A percentile compares a stretch with the other conserved stretches of the same genome.
phyloP scores from a whole-genome alignment of 1,139 yeast species.

The Geotrichum restrictum region DNA sequence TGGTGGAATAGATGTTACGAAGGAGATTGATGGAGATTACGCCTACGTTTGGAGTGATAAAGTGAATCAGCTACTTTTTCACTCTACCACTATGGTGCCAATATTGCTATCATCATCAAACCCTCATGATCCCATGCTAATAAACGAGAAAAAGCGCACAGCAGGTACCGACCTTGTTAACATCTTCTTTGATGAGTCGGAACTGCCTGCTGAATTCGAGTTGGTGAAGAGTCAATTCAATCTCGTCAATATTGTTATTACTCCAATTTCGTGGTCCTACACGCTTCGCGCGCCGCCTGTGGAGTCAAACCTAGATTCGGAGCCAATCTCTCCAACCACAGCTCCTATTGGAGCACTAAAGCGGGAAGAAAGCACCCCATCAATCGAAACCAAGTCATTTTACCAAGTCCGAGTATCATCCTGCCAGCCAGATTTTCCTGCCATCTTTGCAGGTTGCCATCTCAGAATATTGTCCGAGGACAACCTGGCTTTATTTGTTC shows the following conservation, averaged over 20 bases:
- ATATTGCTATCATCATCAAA: conserved; percentile 39
- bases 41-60: conserved; percentile 73
- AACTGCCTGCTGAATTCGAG: conserved; percentile 62
- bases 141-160: conserved; percentile 64
- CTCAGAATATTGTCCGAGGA: conserved; percentile 62
- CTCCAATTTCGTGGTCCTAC: conserved; percentile 51
- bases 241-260: conserved; percentile 71
- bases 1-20: conserved; percentile 74
- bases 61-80: conserved; percentile 68
- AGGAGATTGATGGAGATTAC: conserved; percentile 67
- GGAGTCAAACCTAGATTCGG: neutral
- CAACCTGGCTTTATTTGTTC: conserved; percentile 57
- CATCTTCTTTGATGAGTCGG: conserved; percentile 73
- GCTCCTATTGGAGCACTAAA: conserved; percentile 4
- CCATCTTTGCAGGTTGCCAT: conserved; percentile 69
- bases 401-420: conserved; percentile 60
- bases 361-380: conserved; percentile 1
- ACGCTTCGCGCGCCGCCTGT: neutral
- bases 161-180: conserved; percentile 83
- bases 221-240: conserved; percentile 75
- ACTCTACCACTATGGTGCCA: conserved; percentile 79
- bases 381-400: conserved; percentile 30
- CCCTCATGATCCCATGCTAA: conserved; percentile 45
- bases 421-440: conserved; percentile 68
- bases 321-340: conserved; percentile 6